A percentile compares a stretch with the other conserved stretches of the same genome.
Conservation (phyloP, 768 basidiomycete genomes). For the Rhodotorula toruloides region DNA sequence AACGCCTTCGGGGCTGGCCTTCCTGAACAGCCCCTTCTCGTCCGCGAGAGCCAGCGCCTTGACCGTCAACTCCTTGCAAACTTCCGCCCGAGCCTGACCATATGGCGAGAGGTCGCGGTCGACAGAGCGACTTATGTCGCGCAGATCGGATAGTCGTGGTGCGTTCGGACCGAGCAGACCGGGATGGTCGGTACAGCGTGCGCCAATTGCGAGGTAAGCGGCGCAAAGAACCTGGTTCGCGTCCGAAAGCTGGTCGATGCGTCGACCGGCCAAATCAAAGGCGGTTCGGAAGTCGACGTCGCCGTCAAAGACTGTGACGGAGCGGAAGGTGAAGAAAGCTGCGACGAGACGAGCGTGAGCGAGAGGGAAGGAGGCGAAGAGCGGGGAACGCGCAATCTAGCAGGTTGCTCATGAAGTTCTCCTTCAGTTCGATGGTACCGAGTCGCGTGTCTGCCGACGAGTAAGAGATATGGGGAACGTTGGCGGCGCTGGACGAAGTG, state of each 20-base stretch:
- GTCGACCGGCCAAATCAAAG: slow-evolving; percentile 1
- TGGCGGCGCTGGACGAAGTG: neutral
- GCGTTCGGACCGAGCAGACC: neutral
- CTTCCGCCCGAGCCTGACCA: neutral
- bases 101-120: slow-evolving; percentile 1
- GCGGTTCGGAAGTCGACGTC: neutral
- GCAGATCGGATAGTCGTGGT: neutral
- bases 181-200: slow-evolving; percentile 8
- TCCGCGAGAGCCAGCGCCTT: slow-evolving; percentile 7
- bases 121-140: neutral
- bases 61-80: neutral
- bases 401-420: neutral
- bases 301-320: neutral
- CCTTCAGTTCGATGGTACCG: slow-evolving; percentile 4
- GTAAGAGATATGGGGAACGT: neutral
- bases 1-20: neutral
- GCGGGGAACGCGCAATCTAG: neutral
- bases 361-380: neutral
- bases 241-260: neutral
- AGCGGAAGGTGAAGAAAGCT: slow-evolving; percentile 3
- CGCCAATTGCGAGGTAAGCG: slow-evolving; percentile 3
- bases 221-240: slow-evolving; percentile 6
- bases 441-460: neutral
- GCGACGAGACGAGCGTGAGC: rapidly evolving
- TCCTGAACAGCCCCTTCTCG: neutral